Conservation (phyloP, 1,139 yeast genomes). For the Candida dubliniensis region DNA sequence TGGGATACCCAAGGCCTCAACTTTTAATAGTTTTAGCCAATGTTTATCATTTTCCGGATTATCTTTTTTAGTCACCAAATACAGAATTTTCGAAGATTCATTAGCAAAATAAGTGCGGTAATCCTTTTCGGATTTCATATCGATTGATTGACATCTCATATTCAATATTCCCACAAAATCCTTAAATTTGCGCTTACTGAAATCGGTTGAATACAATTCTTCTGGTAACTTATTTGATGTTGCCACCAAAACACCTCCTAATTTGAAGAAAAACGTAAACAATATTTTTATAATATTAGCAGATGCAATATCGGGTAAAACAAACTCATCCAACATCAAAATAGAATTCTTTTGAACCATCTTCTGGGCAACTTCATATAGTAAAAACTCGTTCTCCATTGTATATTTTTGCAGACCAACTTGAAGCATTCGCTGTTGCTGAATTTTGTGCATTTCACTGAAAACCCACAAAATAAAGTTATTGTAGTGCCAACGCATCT, state of each 20-base stretch:
- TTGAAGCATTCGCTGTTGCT: conserved; percentile 37
- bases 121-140: conserved; percentile 60
- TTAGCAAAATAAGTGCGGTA: conserved; percentile 48
- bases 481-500: conserved; percentile 71
- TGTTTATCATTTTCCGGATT: conserved; percentile 24
- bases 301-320: conserved; percentile 71
- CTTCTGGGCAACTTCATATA: conserved; percentile 67
- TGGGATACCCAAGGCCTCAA: conserved; percentile 19
- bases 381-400: conserved; percentile 62
- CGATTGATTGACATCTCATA: conserved; percentile 60
- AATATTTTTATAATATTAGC: conserved; percentile 66
- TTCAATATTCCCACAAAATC: conserved; percentile 57
- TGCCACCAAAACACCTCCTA: conserved; percentile 74
- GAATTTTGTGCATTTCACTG: conserved; percentile 58
- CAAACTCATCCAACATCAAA: conserved; percentile 67
- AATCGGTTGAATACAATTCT: conserved; percentile 64
- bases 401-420: conserved; percentile 33
- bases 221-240: conserved; percentile 73
- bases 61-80: conserved; percentile 32
- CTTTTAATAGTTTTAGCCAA: conserved; percentile 38
- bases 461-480: conserved; percentile 70
- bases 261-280: conserved; percentile 66
- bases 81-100: conserved; percentile 20
- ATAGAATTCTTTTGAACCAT: conserved; percentile 61
- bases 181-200: conserved; percentile 57